Conservation (phyloP, 352 stramenopile genomes). For the Discostella stelligera region DNA sequence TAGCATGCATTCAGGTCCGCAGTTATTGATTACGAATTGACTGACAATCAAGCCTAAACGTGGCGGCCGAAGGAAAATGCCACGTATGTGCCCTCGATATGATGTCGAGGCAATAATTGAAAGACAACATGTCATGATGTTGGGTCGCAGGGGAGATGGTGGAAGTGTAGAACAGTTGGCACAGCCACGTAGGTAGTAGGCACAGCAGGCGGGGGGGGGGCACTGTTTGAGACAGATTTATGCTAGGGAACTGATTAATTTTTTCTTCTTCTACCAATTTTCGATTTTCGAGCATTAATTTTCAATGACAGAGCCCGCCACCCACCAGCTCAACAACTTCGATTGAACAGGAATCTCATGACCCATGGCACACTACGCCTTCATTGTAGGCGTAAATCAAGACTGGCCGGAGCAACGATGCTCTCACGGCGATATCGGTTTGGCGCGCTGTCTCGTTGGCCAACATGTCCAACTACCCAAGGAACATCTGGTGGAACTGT, state of each 20-base stretch:
- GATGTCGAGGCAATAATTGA: neutral
- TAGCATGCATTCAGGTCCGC: neutral
- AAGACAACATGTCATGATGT: neutral
- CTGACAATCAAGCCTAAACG: neutral
- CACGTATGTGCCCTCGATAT: neutral
- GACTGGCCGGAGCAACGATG: constrained; percentile 46
- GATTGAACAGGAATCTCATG: neutral
- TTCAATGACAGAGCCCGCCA: too few relatives aligned
- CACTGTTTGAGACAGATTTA: too few relatives aligned
- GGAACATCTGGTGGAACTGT: constrained; percentile 37
- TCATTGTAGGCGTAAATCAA: constrained; percentile 38
- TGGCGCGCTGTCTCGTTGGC: constrained; percentile 27
- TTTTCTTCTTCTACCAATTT: too few relatives aligned
- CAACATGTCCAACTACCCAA: constrained; percentile 22
- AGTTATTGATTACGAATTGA: neutral
- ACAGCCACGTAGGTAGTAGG: too few relatives aligned
- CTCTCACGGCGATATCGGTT: constrained; percentile 29
- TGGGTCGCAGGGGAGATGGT: too few relatives aligned
- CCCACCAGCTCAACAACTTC: too few relatives aligned
- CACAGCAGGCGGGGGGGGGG: too few relatives aligned
- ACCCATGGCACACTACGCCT: constrained; percentile 27
- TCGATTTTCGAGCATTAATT: too few relatives aligned
- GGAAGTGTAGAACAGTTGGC: too few relatives aligned
- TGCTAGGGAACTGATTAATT: too few relatives aligned
- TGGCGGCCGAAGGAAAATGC: neutral